These are phyloP conservation scores for Zelopaecilomyces penicillatus DNA, from an alignment of 2,329 filamentous ascomycete genomes.

Conservation along the genomic window DNA sequence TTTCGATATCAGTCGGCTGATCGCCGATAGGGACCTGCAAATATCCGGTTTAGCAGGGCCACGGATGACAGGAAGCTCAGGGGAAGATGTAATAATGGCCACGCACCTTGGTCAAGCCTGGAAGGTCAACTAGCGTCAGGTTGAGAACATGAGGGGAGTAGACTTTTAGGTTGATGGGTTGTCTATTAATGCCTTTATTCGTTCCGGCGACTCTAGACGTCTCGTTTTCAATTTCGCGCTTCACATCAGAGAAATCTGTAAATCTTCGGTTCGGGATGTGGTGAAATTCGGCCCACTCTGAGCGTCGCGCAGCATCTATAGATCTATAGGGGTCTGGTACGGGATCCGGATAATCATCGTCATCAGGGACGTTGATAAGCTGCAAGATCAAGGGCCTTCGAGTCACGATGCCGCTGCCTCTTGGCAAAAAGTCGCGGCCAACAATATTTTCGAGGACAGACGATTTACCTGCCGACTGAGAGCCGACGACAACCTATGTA, in stretches of 20 bases:
- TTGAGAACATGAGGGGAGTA: conserved; percentile 96
- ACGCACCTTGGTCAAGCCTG: conserved; percentile 82
- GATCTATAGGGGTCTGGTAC: conserved; percentile 66
- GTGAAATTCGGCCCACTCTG: conserved; percentile 90
- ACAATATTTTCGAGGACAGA: conserved; percentile 99
- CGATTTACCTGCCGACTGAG: conserved; percentile 96
- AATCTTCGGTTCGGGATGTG: conserved; percentile 85
- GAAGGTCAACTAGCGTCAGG: conserved; percentile 90
- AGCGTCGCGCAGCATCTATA: conserved; percentile 57
- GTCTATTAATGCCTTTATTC: conserved; percentile 97
- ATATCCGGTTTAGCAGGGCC: background rate
- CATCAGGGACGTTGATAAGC: conserved; percentile 89
- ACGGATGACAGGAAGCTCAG: background rate
- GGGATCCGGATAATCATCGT: conserved; percentile 58
- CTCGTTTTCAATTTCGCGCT: conserved; percentile 94
- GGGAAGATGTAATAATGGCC: conserved; percentile 1
- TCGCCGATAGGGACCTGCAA: conserved; percentile 85
- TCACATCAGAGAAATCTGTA: conserved; percentile 86
- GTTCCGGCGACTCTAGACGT: conserved; percentile 84
- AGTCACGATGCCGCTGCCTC: conserved; percentile 94
- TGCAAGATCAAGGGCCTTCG: conserved; percentile 90
- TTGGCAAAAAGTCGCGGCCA: conserved; percentile 90
- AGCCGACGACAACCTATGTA: conserved; percentile 85
- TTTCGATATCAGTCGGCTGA: conserved; percentile 95
- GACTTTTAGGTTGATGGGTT: conserved; percentile 97